phyloP scores from a whole-genome alignment of 805 yeast species.

The Zygoascus tannicola region DNA sequence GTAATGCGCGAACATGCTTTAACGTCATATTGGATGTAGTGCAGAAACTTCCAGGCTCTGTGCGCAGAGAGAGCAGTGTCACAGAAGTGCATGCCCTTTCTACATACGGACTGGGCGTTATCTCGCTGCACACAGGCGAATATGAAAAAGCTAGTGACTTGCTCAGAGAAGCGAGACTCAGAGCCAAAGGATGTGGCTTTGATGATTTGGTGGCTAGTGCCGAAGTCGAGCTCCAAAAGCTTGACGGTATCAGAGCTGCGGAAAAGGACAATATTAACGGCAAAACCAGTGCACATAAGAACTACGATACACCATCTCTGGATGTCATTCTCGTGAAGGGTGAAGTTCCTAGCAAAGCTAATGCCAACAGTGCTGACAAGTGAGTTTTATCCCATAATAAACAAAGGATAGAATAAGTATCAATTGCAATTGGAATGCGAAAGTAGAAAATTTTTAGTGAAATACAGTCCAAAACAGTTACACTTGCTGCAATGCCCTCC shows the following conservation, averaged over 20 bases:
- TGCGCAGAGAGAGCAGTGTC: conserved; percentile 34
- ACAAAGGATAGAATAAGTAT: too few relatives aligned
- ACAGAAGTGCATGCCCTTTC: conserved; percentile 70
- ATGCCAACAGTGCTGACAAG: background rate
- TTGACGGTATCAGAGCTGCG: background rate
- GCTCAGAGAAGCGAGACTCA: conserved; percentile 57
- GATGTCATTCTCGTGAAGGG: background rate
- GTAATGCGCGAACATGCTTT: conserved; percentile 31
- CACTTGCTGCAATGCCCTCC: too few relatives aligned
- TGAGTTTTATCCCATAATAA: too few relatives aligned
- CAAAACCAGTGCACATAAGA: background rate
- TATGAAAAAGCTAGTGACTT: conserved; percentile 49
- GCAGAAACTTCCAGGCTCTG: conserved; percentile 31
- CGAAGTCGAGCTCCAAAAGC: conserved; percentile 46
- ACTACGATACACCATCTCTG: background rate
- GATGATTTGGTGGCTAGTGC: conserved; percentile 53
- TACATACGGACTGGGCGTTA: conserved; percentile 78
- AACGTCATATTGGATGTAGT: conserved; percentile 36
- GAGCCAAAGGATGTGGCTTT: conserved; percentile 61
- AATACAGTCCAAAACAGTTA: too few relatives aligned
- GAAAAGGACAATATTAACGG: background rate
- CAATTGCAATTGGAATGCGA: too few relatives aligned
- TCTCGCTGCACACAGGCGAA: conserved; percentile 51
- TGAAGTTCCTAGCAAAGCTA: background rate
- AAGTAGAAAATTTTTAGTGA: too few relatives aligned